Evolutionary conservation across 257 asterid species (phyloP).

Genomic region (Fraxinus anomala): DNA sequence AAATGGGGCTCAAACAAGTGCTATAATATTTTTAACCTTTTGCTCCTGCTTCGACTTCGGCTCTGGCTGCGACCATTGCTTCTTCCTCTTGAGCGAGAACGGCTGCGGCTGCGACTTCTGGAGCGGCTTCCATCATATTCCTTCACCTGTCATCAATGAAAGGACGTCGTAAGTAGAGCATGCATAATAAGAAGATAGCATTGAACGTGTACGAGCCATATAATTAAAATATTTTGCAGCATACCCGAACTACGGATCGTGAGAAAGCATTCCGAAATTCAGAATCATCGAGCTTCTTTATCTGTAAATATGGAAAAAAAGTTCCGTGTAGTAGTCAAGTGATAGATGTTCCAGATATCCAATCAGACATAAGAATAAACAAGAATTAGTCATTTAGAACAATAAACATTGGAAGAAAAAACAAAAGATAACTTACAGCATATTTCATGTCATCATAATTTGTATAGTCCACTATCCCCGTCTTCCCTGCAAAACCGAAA

Average conservation of each 20-base stretch:
- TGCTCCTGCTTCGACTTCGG: slow-evolving; percentile 88
- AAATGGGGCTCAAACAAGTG: too few relatives aligned
- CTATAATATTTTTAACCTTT: slow-evolving; percentile 43
- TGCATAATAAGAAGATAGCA: neutral
- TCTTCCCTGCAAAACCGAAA: slow-evolving; percentile 59
- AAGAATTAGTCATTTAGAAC: neutral
- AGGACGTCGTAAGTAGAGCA: neutral
- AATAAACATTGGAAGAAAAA: neutral
- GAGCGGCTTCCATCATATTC: slow-evolving; percentile 80
- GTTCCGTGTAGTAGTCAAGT: slow-evolving; percentile 4
- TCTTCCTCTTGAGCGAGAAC: slow-evolving; percentile 69
- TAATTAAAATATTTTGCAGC: slow-evolving; percentile 17
- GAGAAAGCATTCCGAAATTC: slow-evolving; percentile 95
- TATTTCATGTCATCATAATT: slow-evolving; percentile 86
- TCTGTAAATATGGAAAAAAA: slow-evolving; percentile 42
- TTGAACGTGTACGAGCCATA: neutral
- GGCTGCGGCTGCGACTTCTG: slow-evolving; percentile 60
- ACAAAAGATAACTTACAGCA: slow-evolving; percentile 59
- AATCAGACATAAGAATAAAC: neutral
- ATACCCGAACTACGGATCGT: slow-evolving; percentile 73
- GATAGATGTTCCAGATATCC: slow-evolving; percentile 14
- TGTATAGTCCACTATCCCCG: slow-evolving; percentile 92
- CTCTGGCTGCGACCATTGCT: slow-evolving; percentile 66
- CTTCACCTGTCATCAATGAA: slow-evolving; percentile 63
- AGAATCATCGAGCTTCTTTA: slow-evolving; percentile 91